Base-by-base conservation (phyloP, 2,329 filamentous ascomycete species). In the Pleomassaria siparia region DNA sequence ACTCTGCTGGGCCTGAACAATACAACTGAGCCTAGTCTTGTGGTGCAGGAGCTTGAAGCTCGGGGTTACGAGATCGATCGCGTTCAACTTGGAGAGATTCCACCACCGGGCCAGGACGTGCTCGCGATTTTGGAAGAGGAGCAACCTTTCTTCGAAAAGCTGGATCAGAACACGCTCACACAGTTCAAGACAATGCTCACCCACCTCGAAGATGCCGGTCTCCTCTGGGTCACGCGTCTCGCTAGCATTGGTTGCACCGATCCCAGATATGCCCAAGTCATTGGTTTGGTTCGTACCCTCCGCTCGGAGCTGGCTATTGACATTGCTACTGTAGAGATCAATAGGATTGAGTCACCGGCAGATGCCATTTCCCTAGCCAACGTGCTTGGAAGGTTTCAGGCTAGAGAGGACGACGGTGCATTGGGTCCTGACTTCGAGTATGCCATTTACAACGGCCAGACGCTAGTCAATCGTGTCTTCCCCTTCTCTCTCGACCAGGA, bases 201-300 rank as follows among this genome's bases (percentile, higher is more conserved):
- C 6, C 5, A 32, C 4, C 2, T 55, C 7, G 28, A 21, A 3
- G 42, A 46, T 15, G 22, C 42, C 4, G 53, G 55, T 1, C 28
- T 68, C 7, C 43, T 72, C 3, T 72, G 70, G 70, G 30, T 68
- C 1, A 70, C 63, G 0, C 26, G 26, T 0, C 44, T 51, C 1
- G 56, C 49, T 2, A 58, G 69, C 28, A 40, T 63, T 1, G 15
- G 40, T 6, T 65, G 59, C 44, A 22, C n/a, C 2, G 62, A 72
- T 15, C 67, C 70, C 2, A 33, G 58, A 2, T 69, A 53, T 43
- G 56, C 47, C 0, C 60, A 63, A 24, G 52, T 62, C 4, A 29
- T 64, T 5, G 70, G 70, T 7, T 22, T 63, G 1, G 55, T 63
- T 2, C 53, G 70, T 2, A 59, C 59, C 0, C 51, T 69, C 7